Conservation (phyloP, 73 alveolate species). For the Blepharisma japonicum region DNA sequence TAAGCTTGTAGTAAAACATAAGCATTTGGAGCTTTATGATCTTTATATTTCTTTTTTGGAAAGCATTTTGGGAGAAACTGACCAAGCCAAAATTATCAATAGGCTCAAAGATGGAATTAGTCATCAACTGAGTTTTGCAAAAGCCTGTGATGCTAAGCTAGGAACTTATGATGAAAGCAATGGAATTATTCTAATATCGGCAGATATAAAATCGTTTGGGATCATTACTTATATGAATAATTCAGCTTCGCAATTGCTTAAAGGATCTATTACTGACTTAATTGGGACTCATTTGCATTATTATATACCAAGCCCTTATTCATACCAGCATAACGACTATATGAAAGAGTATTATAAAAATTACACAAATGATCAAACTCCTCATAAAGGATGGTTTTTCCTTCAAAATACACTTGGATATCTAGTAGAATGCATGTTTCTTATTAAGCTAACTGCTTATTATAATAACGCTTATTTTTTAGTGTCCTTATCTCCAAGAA, state of each 20-base stretch:
- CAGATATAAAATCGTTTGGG: background rate
- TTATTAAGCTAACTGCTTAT: too few species aligned
- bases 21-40: too few species aligned
- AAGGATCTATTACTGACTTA: background rate
- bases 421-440: background rate
- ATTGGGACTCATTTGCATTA: background rate
- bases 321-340: background rate
- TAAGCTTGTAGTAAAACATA: too few species aligned
- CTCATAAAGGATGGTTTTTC: background rate
- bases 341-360: background rate
- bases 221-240: background rate
- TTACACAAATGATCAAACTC: background rate
- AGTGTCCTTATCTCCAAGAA: too few species aligned
- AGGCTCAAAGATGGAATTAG: too few species aligned
- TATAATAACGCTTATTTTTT: too few species aligned
- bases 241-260: background rate
- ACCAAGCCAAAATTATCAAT: too few species aligned
- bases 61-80: too few species aligned
- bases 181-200: slow-evolving; percentile 8
- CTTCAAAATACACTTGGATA: slow-evolving; percentile 1
- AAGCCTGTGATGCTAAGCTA: too few species aligned
- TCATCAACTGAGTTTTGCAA: too few species aligned
- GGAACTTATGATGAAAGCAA: slow-evolving; percentile 10
- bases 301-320: background rate
- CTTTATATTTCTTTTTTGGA: too few species aligned